These are phyloP conservation scores for Metarhizium rileyi DNA, from an alignment of 2,329 filamentous ascomycete species.

Conservation along the genomic window DNA sequence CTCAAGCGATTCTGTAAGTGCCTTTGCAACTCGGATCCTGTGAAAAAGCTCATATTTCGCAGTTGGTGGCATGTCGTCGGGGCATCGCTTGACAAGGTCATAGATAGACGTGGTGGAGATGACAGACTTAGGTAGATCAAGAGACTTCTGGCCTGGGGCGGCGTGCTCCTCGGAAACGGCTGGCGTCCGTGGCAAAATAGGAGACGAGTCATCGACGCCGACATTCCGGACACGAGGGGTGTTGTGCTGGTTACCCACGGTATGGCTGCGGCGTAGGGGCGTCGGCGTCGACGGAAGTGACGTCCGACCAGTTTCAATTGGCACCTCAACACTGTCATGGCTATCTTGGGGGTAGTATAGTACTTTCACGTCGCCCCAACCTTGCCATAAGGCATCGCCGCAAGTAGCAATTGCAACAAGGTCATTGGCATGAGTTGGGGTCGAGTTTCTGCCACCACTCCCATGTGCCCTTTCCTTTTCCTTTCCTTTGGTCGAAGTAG, in stretches of 20 bases:
- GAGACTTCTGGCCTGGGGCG: constrained; percentile 40
- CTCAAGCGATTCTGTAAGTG: constrained; percentile 55
- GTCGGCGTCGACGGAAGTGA: constrained; percentile 62
- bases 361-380: constrained; percentile 73
- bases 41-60: constrained; percentile 78
- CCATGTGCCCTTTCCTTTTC: constrained; percentile 61
- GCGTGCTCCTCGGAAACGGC: constrained; percentile 25
- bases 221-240: constrained; percentile 29
- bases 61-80: constrained; percentile 58
- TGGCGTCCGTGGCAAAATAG: constrained; percentile 34
- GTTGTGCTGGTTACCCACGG: constrained; percentile 34
- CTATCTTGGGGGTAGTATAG: constrained; percentile 58
- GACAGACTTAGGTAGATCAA: constrained; percentile 54
- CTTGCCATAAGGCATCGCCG: constrained; percentile 51
- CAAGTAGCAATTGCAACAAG: constrained; percentile 64
- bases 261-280: constrained; percentile 60
- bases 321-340: constrained; percentile 12
- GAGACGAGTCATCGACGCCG: constrained; percentile 35
- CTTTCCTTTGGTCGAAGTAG: constrained; percentile 61
- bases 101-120: constrained; percentile 44
- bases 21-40: constrained; percentile 73
- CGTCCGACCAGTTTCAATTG: constrained; percentile 22
- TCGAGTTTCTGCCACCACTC: constrained; percentile 35
- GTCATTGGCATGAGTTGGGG: constrained; percentile 70
- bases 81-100: constrained; percentile 44